Evolutionary conservation across 352 stramenopile species (phyloP).

Genomic region (Elongisporangium anandrum): DNA sequence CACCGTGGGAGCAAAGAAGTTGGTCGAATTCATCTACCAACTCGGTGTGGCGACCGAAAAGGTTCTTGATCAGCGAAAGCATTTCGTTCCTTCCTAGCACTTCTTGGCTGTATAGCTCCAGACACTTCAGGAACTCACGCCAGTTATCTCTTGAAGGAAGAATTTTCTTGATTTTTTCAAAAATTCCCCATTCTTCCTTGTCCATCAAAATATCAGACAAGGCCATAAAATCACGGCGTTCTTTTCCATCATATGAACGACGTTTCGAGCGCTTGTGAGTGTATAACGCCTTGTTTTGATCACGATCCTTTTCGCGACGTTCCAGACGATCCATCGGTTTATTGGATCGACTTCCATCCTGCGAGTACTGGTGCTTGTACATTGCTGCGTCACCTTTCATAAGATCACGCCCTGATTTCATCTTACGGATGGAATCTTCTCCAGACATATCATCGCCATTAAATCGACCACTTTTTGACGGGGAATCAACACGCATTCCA

Average conservation of each 20-base stretch:
- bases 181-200: slow-evolving; percentile 90
- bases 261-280: slow-evolving; percentile 69
- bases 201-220: slow-evolving; percentile 77
- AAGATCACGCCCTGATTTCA: slow-evolving; percentile 23
- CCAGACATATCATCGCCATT: slow-evolving; percentile 26
- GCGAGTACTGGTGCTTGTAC: slow-evolving; percentile 48
- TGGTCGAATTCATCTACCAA: slow-evolving; percentile 79
- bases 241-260: slow-evolving; percentile 63
- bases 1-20: slow-evolving; percentile 67
- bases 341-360: slow-evolving; percentile 41
- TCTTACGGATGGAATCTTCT: slow-evolving; percentile 9
- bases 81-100: slow-evolving; percentile 91
- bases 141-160: slow-evolving; percentile 92
- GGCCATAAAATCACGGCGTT: slow-evolving; percentile 67
- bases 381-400: slow-evolving; percentile 19
- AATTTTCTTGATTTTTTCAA: slow-evolving; percentile 94
- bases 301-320: slow-evolving; percentile 70
- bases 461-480: slow-evolving; percentile 27
- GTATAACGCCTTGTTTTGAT: slow-evolving; percentile 73
- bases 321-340: slow-evolving; percentile 41
- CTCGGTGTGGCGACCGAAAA: slow-evolving; percentile 85
- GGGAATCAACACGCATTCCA: slow-evolving; percentile 33
- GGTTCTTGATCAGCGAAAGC: slow-evolving; percentile 82
- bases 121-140: slow-evolving; percentile 97
- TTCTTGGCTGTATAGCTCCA: slow-evolving; percentile 98